Base-by-base conservation (phyloP, 768 basidiomycete genomes). In the Agaricus subrufescens region DNA sequence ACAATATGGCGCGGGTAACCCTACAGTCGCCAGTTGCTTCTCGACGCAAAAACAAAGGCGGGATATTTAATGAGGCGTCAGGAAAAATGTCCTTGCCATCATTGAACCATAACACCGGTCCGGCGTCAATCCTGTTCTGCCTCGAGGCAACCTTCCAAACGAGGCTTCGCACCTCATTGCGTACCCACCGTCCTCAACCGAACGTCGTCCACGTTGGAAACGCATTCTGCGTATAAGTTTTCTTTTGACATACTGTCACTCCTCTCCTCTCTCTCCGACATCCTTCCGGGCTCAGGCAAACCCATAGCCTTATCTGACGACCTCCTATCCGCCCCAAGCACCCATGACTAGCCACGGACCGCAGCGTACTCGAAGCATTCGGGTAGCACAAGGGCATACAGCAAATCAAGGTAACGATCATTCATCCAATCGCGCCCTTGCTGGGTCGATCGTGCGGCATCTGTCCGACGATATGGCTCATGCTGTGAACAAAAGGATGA, bases 281-380 rank as follows among this genome's bases (percentile, higher is more conserved):
- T 56, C 55, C 45, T 19, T 25, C 39, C 19, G 10, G 23, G 31
- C 31, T n/a, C 42, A 56, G 37, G 34, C 34, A 34, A 43, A 19
- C 34, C 23, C 44, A 34, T 44, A 26, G 27, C 29, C 23, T 9
- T 42, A 19, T 30, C 38, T 46, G 37, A 54, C 46, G 45, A 26
- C 53, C 3, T 15, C 43, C 37, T 50, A n/a, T 9, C 48, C 12
- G 29, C 30, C 15, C 30, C n/a, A 38, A 31, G 11, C 54, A 62
- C 19, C 31, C 53, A 86, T 87, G 85, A 75, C 84, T 34, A 80
- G 73, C 63, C 78, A 80, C 62, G 82, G 82, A 27, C 80, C 82
- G 14, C 80, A 84, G 65, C 82, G 83, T 67, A 69, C 73, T 61
- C 77, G 83, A 63, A 83, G 80, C 66, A 61, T 76, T 11, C 57